These are phyloP conservation scores for Candida morakotiae DNA, from an alignment of 805 yeast species.

Conservation along the genomic window DNA sequence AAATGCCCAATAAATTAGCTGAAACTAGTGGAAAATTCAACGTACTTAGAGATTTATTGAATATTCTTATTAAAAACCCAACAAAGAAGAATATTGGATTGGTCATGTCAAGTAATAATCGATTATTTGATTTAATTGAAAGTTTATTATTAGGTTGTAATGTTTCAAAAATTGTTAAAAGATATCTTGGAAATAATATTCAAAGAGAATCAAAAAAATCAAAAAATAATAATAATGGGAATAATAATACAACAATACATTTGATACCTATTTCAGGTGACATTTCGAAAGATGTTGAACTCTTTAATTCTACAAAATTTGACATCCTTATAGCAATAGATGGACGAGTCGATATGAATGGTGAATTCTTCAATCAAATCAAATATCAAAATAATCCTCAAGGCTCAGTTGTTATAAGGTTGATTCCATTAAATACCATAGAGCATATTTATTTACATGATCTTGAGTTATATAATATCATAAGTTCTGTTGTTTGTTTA, in stretches of 20 bases:
- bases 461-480: conserved; percentile 51
- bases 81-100: conserved; percentile 55
- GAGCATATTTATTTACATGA: conserved; percentile 70
- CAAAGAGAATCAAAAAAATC: conserved; percentile 36
- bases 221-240: conserved; percentile 7
- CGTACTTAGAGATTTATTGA: conserved; percentile 60
- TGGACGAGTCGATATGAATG: conserved; percentile 46
- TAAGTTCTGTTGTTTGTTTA: conserved; percentile 79
- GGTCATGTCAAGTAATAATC: conserved; percentile 62
- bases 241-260: conserved; percentile 26
- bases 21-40: conserved; percentile 84
- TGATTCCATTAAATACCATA: conserved; percentile 74
- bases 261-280: conserved; percentile 38
- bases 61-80: conserved; percentile 43
- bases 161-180: conserved; percentile 43
- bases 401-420: conserved; percentile 56
- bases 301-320: conserved; percentile 28
- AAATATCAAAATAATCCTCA: conserved; percentile 24
- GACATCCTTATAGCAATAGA: conserved; percentile 66
- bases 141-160: conserved; percentile 61
- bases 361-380: conserved; percentile 24
- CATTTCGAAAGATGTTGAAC: conserved; percentile 19
- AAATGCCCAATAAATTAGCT: conserved; percentile 63
- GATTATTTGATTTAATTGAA: conserved; percentile 66
- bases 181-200: conserved; percentile 61